Evolutionary conservation across 768 basidiomycete species (phyloP).

Genomic region (Suillus sp.): DNA sequence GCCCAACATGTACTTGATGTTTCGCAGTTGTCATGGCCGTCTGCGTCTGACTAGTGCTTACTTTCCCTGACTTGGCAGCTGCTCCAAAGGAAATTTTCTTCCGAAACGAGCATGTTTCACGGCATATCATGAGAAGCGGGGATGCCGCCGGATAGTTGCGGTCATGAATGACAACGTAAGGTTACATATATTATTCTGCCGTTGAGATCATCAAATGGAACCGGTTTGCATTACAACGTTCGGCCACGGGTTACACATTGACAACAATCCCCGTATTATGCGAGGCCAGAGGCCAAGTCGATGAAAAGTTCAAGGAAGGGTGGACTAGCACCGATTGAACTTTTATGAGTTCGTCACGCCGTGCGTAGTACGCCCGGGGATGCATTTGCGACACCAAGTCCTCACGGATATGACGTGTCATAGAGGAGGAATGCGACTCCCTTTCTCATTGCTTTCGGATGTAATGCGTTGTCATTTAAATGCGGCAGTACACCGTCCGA

Average conservation of each 20-base stretch:
- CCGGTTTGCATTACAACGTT: background rate
- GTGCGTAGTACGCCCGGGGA: too few species aligned
- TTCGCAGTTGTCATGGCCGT: background rate
- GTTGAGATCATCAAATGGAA: background rate
- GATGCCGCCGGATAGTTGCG: background rate
- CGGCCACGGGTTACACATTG: background rate
- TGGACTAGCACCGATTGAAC: background rate
- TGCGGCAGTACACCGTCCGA: background rate
- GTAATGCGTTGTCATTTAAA: background rate
- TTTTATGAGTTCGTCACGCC: background rate
- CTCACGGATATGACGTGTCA: slow-evolving; percentile 4
- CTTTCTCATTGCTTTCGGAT: background rate
- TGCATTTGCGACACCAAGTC: background rate
- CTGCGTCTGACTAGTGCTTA: background rate
- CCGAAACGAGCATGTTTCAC: background rate
- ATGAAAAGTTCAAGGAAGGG: background rate
- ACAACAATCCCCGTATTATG: background rate
- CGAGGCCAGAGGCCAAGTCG: background rate
- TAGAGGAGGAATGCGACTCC: background rate
- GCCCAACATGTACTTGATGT: background rate
- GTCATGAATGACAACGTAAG: background rate
- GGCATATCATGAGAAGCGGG: background rate
- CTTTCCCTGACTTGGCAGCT: background rate
- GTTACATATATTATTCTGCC: background rate
- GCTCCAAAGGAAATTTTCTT: too few species aligned